Evolutionary conservation across 371 early-diverging fungal species (phyloP).

Genomic region (Choanephora cucurbitarum): DNA sequence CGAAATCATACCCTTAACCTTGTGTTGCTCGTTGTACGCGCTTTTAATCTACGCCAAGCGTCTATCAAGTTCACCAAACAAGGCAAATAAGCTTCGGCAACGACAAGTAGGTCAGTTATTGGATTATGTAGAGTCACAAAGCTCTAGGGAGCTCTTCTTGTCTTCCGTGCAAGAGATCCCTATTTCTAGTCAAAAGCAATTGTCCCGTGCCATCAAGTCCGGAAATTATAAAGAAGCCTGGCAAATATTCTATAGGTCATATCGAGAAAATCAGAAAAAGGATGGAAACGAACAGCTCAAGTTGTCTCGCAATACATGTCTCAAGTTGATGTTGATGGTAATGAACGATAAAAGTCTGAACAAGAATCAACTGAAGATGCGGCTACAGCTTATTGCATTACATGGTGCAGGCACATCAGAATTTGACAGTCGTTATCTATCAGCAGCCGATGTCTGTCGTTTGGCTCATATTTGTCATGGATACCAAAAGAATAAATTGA

Average conservation of each 20-base stretch:
- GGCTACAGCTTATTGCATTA: slow-evolving; percentile 27
- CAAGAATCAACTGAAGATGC: slow-evolving; percentile 20
- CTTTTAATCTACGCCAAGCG: slow-evolving; percentile 36
- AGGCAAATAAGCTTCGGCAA: slow-evolving; percentile 21
- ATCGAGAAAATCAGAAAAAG: slow-evolving; percentile 9
- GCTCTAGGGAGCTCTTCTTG: slow-evolving; percentile 24
- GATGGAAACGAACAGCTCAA: background rate
- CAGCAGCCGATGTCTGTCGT: slow-evolving; percentile 26
- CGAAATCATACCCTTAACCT: slow-evolving; percentile 28
- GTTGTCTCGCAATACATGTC: slow-evolving; percentile 27
- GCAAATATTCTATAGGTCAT: slow-evolving; percentile 26
- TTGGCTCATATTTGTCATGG: slow-evolving; percentile 30
- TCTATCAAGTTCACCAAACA: slow-evolving; percentile 13
- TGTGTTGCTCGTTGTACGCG: slow-evolving; percentile 38
- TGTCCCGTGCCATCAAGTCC: slow-evolving; percentile 24
- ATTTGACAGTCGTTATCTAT: slow-evolving; percentile 21
- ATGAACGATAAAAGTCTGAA: slow-evolving; percentile 22
- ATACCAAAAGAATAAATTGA: slow-evolving; percentile 9
- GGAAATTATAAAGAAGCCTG: slow-evolving; percentile 21
- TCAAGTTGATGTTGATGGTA: slow-evolving; percentile 32
- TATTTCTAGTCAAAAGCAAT: slow-evolving; percentile 32
- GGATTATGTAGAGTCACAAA: slow-evolving; percentile 31
- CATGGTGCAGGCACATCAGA: slow-evolving; percentile 21
- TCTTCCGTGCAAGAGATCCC: slow-evolving; percentile 26
- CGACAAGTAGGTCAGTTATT: slow-evolving; percentile 35